Evolutionary conservation across 164 flowering plant species (phyloP).

Genomic region (Pachysandra terminalis): DNA sequence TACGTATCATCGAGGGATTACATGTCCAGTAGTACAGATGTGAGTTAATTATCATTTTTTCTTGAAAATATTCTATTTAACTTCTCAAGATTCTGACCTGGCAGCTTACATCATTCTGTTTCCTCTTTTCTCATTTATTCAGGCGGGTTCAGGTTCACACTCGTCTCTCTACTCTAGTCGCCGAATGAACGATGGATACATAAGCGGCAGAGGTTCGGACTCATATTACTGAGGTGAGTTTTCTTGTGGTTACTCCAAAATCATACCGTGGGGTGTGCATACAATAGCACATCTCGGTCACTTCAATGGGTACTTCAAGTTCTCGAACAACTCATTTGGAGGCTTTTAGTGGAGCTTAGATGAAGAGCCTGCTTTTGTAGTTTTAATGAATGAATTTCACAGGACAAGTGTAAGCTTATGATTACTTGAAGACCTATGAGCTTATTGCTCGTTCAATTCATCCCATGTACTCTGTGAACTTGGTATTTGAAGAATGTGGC

Average conservation of each 20-base stretch:
- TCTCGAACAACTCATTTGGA: conserved; percentile 2
- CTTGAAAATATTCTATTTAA: background rate
- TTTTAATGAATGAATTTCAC: conserved; percentile 7
- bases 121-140: conserved; percentile 1
- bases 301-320: conserved; percentile 6
- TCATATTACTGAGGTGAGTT: conserved; percentile 28
- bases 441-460: conserved; percentile 3
- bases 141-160: conserved; percentile 20
- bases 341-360: conserved; percentile 11
- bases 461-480: background rate
- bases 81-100: background rate
- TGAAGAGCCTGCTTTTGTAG: conserved; percentile 5
- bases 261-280: conserved; percentile 2
- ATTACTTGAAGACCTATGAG: conserved; percentile 1
- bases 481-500: background rate
- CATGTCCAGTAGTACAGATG: conserved; percentile 14
- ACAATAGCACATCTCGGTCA: conserved; percentile 3
- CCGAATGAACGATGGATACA: conserved; percentile 16
- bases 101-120: background rate
- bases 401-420: background rate
- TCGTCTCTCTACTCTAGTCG: conserved; percentile 23
- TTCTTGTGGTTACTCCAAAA: conserved; percentile 6
- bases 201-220: conserved; percentile 17
- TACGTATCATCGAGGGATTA: conserved; percentile 17
- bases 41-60: conserved; percentile 3